phyloP scores from a whole-genome alignment of 148 eudicot genomes.

The Diospyros lotus region DNA sequence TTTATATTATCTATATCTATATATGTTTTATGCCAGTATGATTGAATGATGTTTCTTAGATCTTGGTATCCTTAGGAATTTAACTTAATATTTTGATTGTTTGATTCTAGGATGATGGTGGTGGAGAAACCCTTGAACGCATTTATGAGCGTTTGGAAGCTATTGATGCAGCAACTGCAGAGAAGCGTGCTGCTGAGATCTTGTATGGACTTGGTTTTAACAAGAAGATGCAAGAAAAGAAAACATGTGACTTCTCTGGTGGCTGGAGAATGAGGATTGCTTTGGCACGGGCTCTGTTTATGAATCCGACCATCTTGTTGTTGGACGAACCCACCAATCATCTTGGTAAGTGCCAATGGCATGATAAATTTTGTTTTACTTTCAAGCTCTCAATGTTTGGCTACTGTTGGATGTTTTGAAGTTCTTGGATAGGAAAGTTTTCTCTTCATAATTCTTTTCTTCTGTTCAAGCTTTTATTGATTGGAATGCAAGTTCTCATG shows the following conservation, averaged over 20 bases:
- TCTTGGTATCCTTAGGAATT: neutral
- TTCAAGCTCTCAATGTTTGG: too few species aligned
- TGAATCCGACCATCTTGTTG: conserved; percentile 89
- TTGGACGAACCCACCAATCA: conserved; percentile 99
- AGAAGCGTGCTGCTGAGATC: conserved; percentile 97
- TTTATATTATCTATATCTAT: too few species aligned
- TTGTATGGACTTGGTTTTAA: conserved; percentile 86
- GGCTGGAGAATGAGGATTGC: conserved; percentile 99
- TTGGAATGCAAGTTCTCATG: neutral
- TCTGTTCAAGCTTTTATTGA: neutral
- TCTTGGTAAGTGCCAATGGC: conserved; percentile 56
- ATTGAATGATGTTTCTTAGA: neutral
- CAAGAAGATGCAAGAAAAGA: conserved; percentile 87
- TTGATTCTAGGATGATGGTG: conserved; percentile 75
- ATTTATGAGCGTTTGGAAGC: conserved; percentile 95
- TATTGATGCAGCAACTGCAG: conserved; percentile 90
- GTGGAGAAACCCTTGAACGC: conserved; percentile 90
- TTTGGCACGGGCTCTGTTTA: conserved; percentile 84
- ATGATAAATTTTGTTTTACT: neutral
- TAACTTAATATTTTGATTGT: neutral
- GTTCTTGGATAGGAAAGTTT: too few species aligned
- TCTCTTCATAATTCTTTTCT: too few species aligned
- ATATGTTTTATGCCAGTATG: neutral
- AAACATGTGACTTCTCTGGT: conserved; percentile 95
- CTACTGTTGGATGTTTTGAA: too few species aligned